Evolutionary conservation across 371 early-diverging fungal genomes (phyloP), one percentile per base, ranked within the genome.

Genomic region (Nosema bombycis): DNA sequence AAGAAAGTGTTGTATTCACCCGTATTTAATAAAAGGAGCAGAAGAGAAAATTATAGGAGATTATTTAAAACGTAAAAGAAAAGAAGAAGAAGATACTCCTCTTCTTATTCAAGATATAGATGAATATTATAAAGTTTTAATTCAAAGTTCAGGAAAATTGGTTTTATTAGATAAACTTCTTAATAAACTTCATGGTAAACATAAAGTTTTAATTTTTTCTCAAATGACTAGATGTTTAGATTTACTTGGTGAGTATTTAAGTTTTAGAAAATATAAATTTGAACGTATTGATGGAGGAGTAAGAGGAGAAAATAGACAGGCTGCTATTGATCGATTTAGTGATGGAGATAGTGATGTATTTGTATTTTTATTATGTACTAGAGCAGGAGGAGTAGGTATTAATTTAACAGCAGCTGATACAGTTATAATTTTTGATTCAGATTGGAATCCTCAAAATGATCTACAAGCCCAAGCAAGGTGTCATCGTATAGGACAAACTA

Each of bases 221-320:
- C 97, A 98, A 84, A 96, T 98, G 97, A 95, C 96, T 10, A 88
- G 88, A 81, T 94, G 95, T 94, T 93, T 96, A 78, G 96, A 96
- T 82, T 75, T 98, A 72, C 89, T 96, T 87, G 96, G 94, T 66
- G 83, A 86, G 29, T 85, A 85, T 75, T 75, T 85, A 29, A 80
- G 76, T 34, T 78, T 72, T 21, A 80, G 78, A 56, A 79, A 84
- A 33, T 84, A 83, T 63, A 75, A 69, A 6, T 93, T 91, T 83
- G 86, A 97, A 78, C 90, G 97, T 29, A 85, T 99, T 32, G 98
- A 98, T 84, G 99, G 99, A 29, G 89, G 91, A 28, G 92, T 93
- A 14, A 93, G 94, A 82, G 89, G 92, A 30, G 93, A 94, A 56
- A 92, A 92, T 65, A 90, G 99, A 36, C 90, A 91, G 58, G 87